A percentile compares a stretch with the other conserved stretches of the same genome.
Evolutionary conservation across 148 eudicot genomes (phyloP).

Genomic region (Nepenthes mirabilis): DNA sequence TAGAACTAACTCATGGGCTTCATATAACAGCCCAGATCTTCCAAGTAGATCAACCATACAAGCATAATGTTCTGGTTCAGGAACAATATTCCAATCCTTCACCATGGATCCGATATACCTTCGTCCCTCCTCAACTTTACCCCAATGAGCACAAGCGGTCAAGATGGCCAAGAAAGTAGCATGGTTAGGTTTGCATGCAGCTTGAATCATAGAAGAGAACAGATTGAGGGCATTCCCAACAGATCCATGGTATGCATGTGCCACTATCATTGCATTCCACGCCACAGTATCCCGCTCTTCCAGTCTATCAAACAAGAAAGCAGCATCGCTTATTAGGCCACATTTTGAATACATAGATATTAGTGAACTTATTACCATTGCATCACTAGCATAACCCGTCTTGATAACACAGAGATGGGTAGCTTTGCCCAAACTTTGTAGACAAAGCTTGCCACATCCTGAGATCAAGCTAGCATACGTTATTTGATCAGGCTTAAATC

Average conservation of each 20-base stretch:
- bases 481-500: slow-evolving; percentile 37
- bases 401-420: slow-evolving; percentile 28
- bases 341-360: slow-evolving; percentile 55
- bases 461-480: slow-evolving; percentile 29
- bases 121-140: slow-evolving; percentile 30
- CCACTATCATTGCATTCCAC: slow-evolving; percentile 46
- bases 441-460: slow-evolving; percentile 31
- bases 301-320: slow-evolving; percentile 19
- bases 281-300: slow-evolving; percentile 27
- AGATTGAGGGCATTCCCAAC: slow-evolving; percentile 23
- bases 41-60: slow-evolving; percentile 50
- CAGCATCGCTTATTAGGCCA: slow-evolving; percentile 28
- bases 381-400: slow-evolving; percentile 20
- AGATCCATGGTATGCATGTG: slow-evolving; percentile 41
- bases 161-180: slow-evolving; percentile 36
- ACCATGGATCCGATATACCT: slow-evolving; percentile 31
- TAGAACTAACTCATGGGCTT: slow-evolving; percentile 37
- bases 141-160: slow-evolving; percentile 48
- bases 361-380: slow-evolving; percentile 27
- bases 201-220: slow-evolving; percentile 30
- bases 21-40: slow-evolving; percentile 33
- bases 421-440: slow-evolving; percentile 35
- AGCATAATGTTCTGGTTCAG: slow-evolving; percentile 36
- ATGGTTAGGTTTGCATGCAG: slow-evolving; percentile 27
- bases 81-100: slow-evolving; percentile 28